phyloP scores from a whole-genome alignment of 805 yeast genomes.

The Maudiozyma serrabonitensis region DNA sequence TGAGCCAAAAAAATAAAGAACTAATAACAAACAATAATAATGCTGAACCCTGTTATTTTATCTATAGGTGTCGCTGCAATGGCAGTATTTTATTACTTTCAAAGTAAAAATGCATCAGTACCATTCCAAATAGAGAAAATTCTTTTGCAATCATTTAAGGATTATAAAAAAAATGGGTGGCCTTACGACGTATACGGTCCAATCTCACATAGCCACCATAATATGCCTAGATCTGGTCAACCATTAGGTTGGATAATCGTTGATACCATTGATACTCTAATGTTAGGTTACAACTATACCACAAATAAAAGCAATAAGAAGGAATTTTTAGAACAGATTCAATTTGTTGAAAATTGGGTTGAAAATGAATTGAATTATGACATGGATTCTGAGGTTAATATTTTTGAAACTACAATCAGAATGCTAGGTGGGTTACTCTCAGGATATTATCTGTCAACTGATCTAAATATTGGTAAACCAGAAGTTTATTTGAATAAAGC shows the following conservation, averaged over 20 bases:
- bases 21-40: background rate
- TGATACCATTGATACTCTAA: slow-evolving; percentile 75
- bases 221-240: slow-evolving; percentile 54
- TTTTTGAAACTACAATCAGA: slow-evolving; percentile 89
- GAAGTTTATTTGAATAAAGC: slow-evolving; percentile 64
- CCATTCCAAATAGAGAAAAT: slow-evolving; percentile 46
- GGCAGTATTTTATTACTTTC: slow-evolving; percentile 5
- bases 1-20: too few relatives aligned
- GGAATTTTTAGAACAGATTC: slow-evolving; percentile 44
- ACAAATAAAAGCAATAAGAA: slow-evolving; percentile 3
- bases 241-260: slow-evolving; percentile 94
- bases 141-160: slow-evolving; percentile 68
- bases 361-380: slow-evolving; percentile 56
- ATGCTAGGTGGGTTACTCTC: slow-evolving; percentile 91
- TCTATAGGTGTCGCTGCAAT: slow-evolving; percentile 6
- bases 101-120: background rate
- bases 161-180: slow-evolving; percentile 65
- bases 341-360: slow-evolving; percentile 66
- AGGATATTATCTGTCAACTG: slow-evolving; percentile 56
- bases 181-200: slow-evolving; percentile 77
- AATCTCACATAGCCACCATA: slow-evolving; percentile 46
- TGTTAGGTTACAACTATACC: slow-evolving; percentile 53
- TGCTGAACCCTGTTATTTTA: background rate
- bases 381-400: slow-evolving; percentile 65
- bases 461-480: slow-evolving; percentile 25